Conservation (phyloP, 1,284 basidiomycete genomes). For the Pascua sp. region DNA sequence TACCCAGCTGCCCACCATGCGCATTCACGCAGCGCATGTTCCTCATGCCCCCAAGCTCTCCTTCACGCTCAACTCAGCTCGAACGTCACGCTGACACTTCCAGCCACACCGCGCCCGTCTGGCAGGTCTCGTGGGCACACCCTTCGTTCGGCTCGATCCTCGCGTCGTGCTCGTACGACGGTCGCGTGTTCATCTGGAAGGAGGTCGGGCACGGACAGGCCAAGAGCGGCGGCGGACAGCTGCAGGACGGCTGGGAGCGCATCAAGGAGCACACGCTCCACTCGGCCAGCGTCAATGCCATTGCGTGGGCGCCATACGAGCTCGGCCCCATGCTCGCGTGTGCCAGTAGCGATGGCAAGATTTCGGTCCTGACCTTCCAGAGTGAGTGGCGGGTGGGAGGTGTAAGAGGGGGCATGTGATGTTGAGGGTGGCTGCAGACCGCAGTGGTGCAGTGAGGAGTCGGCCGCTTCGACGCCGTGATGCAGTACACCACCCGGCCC, state of each 20-base stretch:
- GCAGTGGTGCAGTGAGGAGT: neutral
- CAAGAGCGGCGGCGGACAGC: slow-evolving; percentile 49
- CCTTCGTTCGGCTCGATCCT: slow-evolving; percentile 95
- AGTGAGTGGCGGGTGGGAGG: slow-evolving; percentile 56
- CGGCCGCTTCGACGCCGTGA: too few relatives aligned
- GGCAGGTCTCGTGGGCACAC: slow-evolving; percentile 99
- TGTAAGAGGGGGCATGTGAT: too few relatives aligned
- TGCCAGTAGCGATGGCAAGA: slow-evolving; percentile 95
- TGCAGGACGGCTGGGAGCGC: slow-evolving; percentile 70
- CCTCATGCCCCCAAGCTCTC: too few relatives aligned
- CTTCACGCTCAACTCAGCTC: too few relatives aligned
- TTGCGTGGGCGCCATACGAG: slow-evolving; percentile 97
- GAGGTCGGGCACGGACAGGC: slow-evolving; percentile 55
- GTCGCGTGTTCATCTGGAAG: slow-evolving; percentile 98
- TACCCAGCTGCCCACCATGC: neutral
- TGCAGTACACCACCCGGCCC: neutral
- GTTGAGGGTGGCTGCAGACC: too few relatives aligned
- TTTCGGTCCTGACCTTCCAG: slow-evolving; percentile 96
- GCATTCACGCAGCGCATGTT: neutral
- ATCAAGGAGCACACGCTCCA: slow-evolving; percentile 96
- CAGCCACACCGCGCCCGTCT: slow-evolving; percentile 91
- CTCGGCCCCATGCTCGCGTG: slow-evolving; percentile 95
- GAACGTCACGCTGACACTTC: neutral
- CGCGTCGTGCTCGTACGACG: slow-evolving; percentile 96
- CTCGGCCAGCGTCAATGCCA: slow-evolving; percentile 89